Evolutionary conservation across 768 basidiomycete species (phyloP), one percentile per base, ranked within the genome.

Genomic region (Pholiota molesta): DNA sequence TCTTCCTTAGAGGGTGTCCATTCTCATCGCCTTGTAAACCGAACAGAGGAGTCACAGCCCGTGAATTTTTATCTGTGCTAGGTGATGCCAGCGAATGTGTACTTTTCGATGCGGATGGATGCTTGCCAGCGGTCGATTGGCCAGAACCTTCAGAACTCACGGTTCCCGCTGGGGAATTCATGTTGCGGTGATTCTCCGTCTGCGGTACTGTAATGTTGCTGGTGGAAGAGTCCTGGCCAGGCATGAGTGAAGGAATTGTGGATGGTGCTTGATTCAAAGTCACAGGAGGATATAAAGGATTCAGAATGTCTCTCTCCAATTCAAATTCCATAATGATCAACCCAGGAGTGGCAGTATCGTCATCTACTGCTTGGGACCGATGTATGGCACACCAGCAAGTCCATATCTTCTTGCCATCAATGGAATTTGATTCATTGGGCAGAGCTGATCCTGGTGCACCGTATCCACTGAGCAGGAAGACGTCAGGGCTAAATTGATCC

Each of bases 281-380:
- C 21, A 59, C 11, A 44, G 81, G 75, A 9, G 86, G 86, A 69
- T 89, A 89, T 4, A 92, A 74, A 0, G 92, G 92, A 64, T 93
- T 94, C 68, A 87, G 73, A 0, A 67, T 65, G 70, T 94, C 92
- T 31, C 77, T 73, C 69, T 92, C 91, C 23, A 92, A 79, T 71
- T 95, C 93, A 64, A 94, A 90, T 70, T 95, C 92, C 72, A 94
- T 80, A 26, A 92, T 79, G 64, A 92, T 83, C 52, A 89, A 69
- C 2, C 72, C 70, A 14, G 68, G 59, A 10, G 51, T n/a, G 2
- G 57, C 59, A 29, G 59, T 54, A 28, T 60, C 31, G 3, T 66
- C 61, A 9, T 56, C 60, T 21, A 55, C 59, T n/a, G 64, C 65
- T 19, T 75, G 73, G 0, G 86, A 81, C 2, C 86, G 80, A 71